phyloP scores from a whole-genome alignment of 306 rosid species.

The Crataegus laevigata region DNA sequence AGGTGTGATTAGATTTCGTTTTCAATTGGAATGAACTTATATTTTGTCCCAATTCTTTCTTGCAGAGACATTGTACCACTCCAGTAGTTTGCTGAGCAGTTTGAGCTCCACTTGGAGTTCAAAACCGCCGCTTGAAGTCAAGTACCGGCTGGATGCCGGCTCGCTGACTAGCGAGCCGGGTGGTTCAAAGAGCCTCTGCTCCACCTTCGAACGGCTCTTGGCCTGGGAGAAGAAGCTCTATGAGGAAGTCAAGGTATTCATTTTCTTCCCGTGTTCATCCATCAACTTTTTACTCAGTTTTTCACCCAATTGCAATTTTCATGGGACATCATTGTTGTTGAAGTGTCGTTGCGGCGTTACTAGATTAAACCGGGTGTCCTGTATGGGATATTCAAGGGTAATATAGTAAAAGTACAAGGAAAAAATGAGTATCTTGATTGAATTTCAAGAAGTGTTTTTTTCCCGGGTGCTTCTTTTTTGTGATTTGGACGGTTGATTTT shows the following conservation, averaged over 20 bases:
- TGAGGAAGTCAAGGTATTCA: constrained; percentile 75
- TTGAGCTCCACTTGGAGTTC: constrained; percentile 97
- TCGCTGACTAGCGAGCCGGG: constrained; percentile 46
- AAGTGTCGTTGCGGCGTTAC: no score
- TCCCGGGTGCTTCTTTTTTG: constrained; percentile 3
- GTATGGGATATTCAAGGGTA: no score
- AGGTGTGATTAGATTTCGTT: neutral
- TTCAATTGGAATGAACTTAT: neutral
- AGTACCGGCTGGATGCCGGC: constrained; percentile 65
- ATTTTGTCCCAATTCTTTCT: neutral
- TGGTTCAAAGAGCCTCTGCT: constrained; percentile 73
- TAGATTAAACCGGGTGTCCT: no score
- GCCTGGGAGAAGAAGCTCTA: constrained; percentile 99
- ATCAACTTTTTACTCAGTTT: neutral
- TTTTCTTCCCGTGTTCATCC: neutral
- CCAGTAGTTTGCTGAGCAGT: constrained; percentile 74
- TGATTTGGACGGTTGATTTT: constrained; percentile 30
- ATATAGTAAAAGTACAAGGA: no score
- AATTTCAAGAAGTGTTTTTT: neutral
- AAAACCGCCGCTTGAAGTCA: constrained; percentile 89
- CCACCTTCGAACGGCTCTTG: constrained; percentile 76
- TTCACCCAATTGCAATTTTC: neutral
- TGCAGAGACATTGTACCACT: constrained; percentile 95
- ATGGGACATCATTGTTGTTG: no score
- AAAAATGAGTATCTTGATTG: no score